phyloP scores from a whole-genome alignment of 768 basidiomycete species.

The Leccinum incarnatum region DNA sequence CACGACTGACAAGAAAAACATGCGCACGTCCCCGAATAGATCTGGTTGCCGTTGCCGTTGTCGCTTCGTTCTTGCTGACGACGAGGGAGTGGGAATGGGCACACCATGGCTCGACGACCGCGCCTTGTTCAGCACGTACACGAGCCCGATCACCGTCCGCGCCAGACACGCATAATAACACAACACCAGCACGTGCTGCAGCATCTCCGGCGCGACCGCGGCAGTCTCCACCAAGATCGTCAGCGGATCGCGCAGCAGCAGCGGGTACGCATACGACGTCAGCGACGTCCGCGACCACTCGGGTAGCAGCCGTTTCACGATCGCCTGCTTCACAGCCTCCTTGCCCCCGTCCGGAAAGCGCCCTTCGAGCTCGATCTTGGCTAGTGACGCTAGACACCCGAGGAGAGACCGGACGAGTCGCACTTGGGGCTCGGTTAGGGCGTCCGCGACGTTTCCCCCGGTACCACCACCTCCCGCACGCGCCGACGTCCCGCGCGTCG shows the following conservation, averaged over 20 bases:
- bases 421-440: constrained; percentile 64
- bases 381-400: constrained; percentile 63
- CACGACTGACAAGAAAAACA: constrained; percentile 90
- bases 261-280: constrained; percentile 78
- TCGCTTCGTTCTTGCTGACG: background rate
- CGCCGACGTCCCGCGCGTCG: constrained; percentile 64
- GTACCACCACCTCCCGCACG: constrained; percentile 34
- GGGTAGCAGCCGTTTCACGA: constrained; percentile 85
- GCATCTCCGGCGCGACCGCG: constrained; percentile 83
- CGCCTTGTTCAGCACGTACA: constrained; percentile 77
- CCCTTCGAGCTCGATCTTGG: constrained; percentile 64
- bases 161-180: constrained; percentile 90
- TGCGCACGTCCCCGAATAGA: constrained; percentile 80
- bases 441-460: constrained; percentile 59
- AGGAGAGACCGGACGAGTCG: constrained; percentile 78
- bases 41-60: constrained; percentile 35
- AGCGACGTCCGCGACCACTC: constrained; percentile 89
- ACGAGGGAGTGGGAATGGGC: constrained; percentile 23
- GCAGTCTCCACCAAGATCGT: constrained; percentile 88
- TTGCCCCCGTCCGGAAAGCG: constrained; percentile 66
- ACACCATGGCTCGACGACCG: constrained; percentile 48
- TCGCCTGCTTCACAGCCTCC: constrained; percentile 75
- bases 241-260: constrained; percentile 88
- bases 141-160: constrained; percentile 79
- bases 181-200: constrained; percentile 84